Percentiles rank a stretch among this genome's conserved stretches.
Conservation (phyloP, 2,329 filamentous ascomycete species). For the Pseudogymnoascus sp. region DNA sequence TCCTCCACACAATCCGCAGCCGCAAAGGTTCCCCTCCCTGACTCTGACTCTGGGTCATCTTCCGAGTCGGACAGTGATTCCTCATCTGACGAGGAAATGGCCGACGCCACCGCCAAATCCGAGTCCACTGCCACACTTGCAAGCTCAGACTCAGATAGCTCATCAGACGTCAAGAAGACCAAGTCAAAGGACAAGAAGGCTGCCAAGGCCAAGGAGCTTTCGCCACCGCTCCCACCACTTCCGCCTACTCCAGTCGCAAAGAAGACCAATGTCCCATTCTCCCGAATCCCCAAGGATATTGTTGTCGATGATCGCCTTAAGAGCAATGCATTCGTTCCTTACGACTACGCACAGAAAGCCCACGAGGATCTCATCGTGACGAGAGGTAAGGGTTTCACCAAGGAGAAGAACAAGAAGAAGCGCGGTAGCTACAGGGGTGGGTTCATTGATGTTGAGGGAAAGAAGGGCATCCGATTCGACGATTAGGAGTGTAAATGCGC, state of each 20-base stretch:
- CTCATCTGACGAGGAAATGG: constrained; percentile 28
- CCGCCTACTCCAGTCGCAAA: constrained; percentile 30
- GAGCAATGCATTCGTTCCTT: constrained; percentile 73
- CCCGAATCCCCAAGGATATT: constrained; percentile 62
- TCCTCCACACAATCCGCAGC: constrained; percentile 13
- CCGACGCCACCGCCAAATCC: constrained; percentile 27
- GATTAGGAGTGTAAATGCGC: constrained; percentile 43
- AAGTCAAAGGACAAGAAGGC: constrained; percentile 11
- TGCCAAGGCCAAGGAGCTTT: constrained; percentile 26
- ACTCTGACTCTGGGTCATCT: constrained; percentile 36
- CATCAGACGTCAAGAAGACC: constrained; percentile 13
- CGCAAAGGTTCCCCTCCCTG: constrained; percentile 26
- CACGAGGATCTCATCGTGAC: constrained; percentile 84
- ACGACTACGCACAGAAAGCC: constrained; percentile 83
- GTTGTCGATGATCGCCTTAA: constrained; percentile 59
- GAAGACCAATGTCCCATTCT: constrained; percentile 63
- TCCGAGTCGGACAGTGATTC: constrained; percentile 36
- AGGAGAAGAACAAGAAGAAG: constrained; percentile 99
- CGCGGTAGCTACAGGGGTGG: constrained; percentile 85
- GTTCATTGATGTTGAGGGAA: constrained; percentile 70
- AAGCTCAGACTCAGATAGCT: constrained; percentile 27
- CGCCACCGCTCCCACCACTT: constrained; percentile 19
- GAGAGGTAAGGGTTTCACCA: constrained; percentile 94
- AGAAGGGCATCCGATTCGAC: constrained; percentile 90
- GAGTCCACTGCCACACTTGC: constrained; percentile 43